Evolutionary conservation across 2,329 filamentous ascomycete species (phyloP), one percentile per base, ranked within the genome.

Genomic region (Beauveria sp.): DNA sequence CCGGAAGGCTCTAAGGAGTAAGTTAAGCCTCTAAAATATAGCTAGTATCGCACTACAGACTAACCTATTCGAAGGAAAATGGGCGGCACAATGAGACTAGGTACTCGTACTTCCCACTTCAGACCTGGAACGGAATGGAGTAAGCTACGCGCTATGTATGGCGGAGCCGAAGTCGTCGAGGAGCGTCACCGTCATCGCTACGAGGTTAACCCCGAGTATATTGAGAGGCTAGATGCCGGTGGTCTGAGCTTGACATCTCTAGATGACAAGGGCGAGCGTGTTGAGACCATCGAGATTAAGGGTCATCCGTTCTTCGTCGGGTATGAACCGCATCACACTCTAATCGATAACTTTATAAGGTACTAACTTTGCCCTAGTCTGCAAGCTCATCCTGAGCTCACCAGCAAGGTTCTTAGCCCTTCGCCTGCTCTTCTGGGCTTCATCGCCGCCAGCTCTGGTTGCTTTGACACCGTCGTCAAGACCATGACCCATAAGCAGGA

Each of bases 131-230:
- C 82, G 50, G 88, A 93, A 69, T 95, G 89, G 90, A 90, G 86
- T 62, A 87, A 86, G 66, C 81, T 96, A 28, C 87, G 91, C 18
- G 82, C 83, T 8, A 77, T 96, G 10, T 96, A 96, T 72, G 88
- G 87, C 3, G 74, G 77, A 2, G 77, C 75, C 1, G 73, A 78
- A 0, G 73, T 75, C 20, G 81, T 89, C 49, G 75, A 81, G 62
- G 92, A 96, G 78, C 85, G 92, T 56, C 92, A 96, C 74, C 86
- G 92, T 63, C 92, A 96, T 75, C 85, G 91, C 43, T 96, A 96
- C 72, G 92, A 96, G 77, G 90, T 96, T 66, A 96, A 96, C 76
- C 91, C 92, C 0, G 82, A 85, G 12, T 87, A 88, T 69, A 84
- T 96, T 58, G 84, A 88, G 4, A 75, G 76, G 38, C 79, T 96